A percentile compares a stretch with the other conserved stretches of the same genome.
Evolutionary conservation across 2,329 filamentous ascomycete genomes (phyloP).

Genomic region (Hysterium pulicare): DNA sequence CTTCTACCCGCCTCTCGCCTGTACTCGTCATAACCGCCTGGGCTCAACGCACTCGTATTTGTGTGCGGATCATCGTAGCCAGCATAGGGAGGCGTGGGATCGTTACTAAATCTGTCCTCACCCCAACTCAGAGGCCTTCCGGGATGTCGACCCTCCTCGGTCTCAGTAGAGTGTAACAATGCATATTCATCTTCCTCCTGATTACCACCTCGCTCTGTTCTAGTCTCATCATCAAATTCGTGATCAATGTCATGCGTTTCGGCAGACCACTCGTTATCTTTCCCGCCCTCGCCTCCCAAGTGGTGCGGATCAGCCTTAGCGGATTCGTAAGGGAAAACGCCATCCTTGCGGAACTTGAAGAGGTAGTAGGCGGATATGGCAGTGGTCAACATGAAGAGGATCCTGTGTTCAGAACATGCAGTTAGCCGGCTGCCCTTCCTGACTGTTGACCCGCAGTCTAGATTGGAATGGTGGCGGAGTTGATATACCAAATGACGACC

Average conservation of each 20-base stretch:
- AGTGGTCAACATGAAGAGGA: conserved; percentile 54
- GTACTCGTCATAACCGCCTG: conserved; percentile 35
- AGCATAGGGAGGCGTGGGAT: conserved; percentile 20
- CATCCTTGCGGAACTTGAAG: conserved; percentile 55
- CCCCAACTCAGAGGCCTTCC: conserved; percentile 40
- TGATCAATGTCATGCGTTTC: conserved; percentile 41
- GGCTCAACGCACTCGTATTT: conserved; percentile 28
- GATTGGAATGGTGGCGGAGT: background rate
- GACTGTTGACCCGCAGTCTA: too few relatives aligned
- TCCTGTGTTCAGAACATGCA: too few relatives aligned
- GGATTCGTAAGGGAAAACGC: conserved; percentile 48
- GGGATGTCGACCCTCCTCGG: conserved; percentile 38
- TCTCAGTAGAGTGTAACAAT: conserved; percentile 44
- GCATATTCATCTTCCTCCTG: conserved; percentile 53
- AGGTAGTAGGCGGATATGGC: conserved; percentile 55
- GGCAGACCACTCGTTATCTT: conserved; percentile 44
- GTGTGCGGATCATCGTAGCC: conserved; percentile 37
- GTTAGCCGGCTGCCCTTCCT: too few relatives aligned
- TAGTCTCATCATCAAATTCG: conserved; percentile 39
- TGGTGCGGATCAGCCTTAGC: conserved; percentile 46
- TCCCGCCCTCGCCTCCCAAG: conserved; percentile 25
- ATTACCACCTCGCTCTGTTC: conserved; percentile 37
- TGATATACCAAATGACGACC: conserved; percentile 52
- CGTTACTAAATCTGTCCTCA: conserved; percentile 22
- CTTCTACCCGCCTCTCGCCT: conserved; percentile 17